Evolutionary conservation across 352 stramenopile genomes (phyloP).

Genomic region (Phytophthora quininea): DNA sequence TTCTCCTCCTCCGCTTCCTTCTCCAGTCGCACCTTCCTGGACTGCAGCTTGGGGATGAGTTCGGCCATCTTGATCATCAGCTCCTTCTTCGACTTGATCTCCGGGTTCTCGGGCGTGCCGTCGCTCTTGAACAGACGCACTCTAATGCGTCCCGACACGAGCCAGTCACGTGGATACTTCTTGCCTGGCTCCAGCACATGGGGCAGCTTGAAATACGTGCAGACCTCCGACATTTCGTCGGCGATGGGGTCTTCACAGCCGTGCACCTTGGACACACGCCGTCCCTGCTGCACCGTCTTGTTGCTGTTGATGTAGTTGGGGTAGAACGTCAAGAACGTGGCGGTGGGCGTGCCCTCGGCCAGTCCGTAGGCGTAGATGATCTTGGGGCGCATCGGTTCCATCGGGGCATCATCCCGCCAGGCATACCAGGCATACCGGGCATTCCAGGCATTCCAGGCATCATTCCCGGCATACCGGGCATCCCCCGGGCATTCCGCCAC

Average conservation of each 20-base stretch:
- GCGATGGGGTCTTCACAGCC: slow-evolving; percentile 75
- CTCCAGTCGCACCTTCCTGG: slow-evolving; percentile 75
- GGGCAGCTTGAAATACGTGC: slow-evolving; percentile 78
- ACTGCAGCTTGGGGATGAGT: slow-evolving; percentile 86
- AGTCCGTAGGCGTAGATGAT: slow-evolving; percentile 74
- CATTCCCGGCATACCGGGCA: slow-evolving; percentile 33
- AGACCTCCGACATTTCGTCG: slow-evolving; percentile 87
- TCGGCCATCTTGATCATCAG: slow-evolving; percentile 90
- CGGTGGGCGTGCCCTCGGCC: slow-evolving; percentile 55
- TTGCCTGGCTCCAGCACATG: slow-evolving; percentile 85
- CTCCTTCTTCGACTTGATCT: slow-evolving; percentile 73
- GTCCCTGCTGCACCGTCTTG: slow-evolving; percentile 85
- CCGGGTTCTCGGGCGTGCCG: slow-evolving; percentile 65
- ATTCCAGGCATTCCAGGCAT: slow-evolving; percentile 57
- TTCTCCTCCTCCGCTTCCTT: slow-evolving; percentile 71
- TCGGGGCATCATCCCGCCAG: slow-evolving; percentile 46
- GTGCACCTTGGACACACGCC: slow-evolving; percentile 68
- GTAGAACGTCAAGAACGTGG: slow-evolving; percentile 81
- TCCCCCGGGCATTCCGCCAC: slow-evolving; percentile 34
- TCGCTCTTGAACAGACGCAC: slow-evolving; percentile 73
- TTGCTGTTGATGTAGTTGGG: slow-evolving; percentile 86
- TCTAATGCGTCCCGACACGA: slow-evolving; percentile 70
- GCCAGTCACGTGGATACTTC: slow-evolving; percentile 83
- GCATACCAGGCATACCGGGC: slow-evolving; percentile 51
- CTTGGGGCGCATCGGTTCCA: slow-evolving; percentile 63